Base-by-base conservation (phyloP, 768 basidiomycete genomes). In the Agaricus subrufescens region DNA sequence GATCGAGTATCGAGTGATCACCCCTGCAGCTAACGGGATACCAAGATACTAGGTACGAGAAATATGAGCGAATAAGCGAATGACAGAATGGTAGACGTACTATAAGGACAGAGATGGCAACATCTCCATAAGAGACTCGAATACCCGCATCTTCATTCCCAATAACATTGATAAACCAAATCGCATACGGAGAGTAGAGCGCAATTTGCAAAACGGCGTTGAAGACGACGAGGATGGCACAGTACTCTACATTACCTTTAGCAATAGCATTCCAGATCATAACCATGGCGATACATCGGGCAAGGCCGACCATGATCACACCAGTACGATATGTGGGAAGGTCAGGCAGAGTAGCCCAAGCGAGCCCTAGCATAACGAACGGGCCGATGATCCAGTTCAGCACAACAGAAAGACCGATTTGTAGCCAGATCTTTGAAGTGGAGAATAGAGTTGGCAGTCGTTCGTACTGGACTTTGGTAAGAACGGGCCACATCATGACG, bases 401-500 rank as follows among this genome's bases (percentile, higher is more conserved):
- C 27, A 84, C 25, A 19, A 92, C 60, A 4, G 87, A 89, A 29
- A 93, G 74, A 4, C 69, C 70, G 58, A 92, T 73, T 62, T 94
- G 91, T 15, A 76, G 68, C 85, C 86, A 91, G 7, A 92, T 69
- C 1, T 71, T 68, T 8, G 69, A 60, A 1, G 83, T 77, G 1
- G 70, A 65, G 60, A 91, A 79, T 29, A 90, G 67, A 9, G 65
- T 56, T 0, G 85, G 85, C 1, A 94, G 76, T 1, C 71, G 66
- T 66, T 93, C 91, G 66, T 89, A 93, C 64, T 86, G 86, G 9
- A 91, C 85, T 70, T 85, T 86, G 45, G 84, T 83, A 52, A 87
- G 78, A 38, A 86, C 79, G 1, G 90, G 91, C 87, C 89, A 91
- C 87, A 93, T 93, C 79, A 94, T 94, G 50, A 92, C 73, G 15